phyloP scores from a whole-genome alignment of 2,329 filamentous ascomycete species.

The Fusarium nygamai region DNA sequence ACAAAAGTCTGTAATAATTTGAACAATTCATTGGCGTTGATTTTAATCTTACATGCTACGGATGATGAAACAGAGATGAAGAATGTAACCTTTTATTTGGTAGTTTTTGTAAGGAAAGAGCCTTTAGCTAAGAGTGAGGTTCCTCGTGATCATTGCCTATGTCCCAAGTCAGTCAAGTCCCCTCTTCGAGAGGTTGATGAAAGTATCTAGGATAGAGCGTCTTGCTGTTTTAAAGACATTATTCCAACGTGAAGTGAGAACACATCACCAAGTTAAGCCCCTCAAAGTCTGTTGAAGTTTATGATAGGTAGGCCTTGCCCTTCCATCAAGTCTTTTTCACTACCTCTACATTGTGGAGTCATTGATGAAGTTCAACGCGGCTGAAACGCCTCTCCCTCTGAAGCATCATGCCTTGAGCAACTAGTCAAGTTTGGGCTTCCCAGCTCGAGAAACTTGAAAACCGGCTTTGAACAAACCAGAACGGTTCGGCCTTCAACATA shows the following conservation, averaged over 20 bases:
- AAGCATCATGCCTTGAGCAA: neutral
- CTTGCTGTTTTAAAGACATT: neutral
- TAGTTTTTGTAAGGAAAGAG: neutral
- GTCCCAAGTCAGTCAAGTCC: neutral
- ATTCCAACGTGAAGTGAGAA: neutral
- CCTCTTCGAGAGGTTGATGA: neutral
- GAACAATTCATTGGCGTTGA: no score
- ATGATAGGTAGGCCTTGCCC: no score
- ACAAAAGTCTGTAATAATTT: neutral
- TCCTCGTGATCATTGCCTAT: neutral
- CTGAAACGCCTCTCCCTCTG: fast-evolving
- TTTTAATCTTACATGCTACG: neutral
- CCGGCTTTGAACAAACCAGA: neutral
- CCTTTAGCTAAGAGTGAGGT: neutral
- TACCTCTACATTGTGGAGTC: neutral
- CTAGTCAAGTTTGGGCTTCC: neutral
- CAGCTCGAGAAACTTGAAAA: neutral
- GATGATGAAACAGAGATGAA: neutral
- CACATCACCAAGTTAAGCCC: no score
- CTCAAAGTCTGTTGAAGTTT: neutral
- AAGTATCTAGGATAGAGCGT: neutral
- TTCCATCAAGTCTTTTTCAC: neutral
- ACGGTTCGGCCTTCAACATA: neutral
- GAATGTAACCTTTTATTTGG: no score
- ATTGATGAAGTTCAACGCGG: neutral